Percentiles rank a stretch among this genome's conserved stretches.
These are phyloP conservation scores for Vararia minispora DNA, from an alignment of 768 basidiomycete genomes.

Conservation along the genomic window DNA sequence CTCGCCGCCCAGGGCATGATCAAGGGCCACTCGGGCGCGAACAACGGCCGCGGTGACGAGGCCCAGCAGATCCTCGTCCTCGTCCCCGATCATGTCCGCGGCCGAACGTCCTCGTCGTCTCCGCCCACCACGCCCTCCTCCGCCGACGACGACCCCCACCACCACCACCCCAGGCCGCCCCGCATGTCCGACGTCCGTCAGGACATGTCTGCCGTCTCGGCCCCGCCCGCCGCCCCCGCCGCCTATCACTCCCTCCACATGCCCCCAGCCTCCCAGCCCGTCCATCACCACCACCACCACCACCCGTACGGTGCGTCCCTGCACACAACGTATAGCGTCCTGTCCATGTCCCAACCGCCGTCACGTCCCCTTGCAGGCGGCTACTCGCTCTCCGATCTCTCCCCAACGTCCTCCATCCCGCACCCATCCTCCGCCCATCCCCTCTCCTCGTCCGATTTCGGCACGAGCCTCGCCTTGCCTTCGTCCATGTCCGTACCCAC, in stretches of 20 bases:
- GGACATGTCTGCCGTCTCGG: slow-evolving; percentile 12
- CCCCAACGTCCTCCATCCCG: slow-evolving; percentile 9
- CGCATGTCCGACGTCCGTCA: slow-evolving; percentile 23
- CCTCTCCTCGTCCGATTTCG: slow-evolving; percentile 14
- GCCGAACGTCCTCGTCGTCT: slow-evolving; percentile 23
- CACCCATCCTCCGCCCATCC: too few relatives aligned
- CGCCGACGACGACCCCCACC: slow-evolving; percentile 27
- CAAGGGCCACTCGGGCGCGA: slow-evolving; percentile 73
- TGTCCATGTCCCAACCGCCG: slow-evolving; percentile 12
- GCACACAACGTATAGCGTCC: slow-evolving; percentile 13
- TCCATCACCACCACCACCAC: slow-evolving; percentile 12
- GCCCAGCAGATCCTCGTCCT: slow-evolving; percentile 47
- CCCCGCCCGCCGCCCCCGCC: slow-evolving; percentile 15
- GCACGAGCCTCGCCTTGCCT: slow-evolving; percentile 17
- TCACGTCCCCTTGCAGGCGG: slow-evolving; percentile 14
- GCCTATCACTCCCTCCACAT: slow-evolving; percentile 11
- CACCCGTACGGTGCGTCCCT: too few relatives aligned
- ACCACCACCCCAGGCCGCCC: slow-evolving; percentile 18
- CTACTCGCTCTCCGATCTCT: slow-evolving; percentile 7
- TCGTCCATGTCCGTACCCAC: slow-evolving; percentile 26
- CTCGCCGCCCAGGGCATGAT: slow-evolving; percentile 81
- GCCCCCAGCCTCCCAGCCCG: slow-evolving; percentile 9
- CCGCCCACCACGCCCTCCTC: slow-evolving; percentile 34
- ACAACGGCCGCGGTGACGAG: slow-evolving; percentile 44
- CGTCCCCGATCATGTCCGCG: slow-evolving; percentile 28